These are phyloP conservation scores for Neofusicoccum umdonicola DNA, from an alignment of 2,329 filamentous ascomycete species.

Conservation along the genomic window DNA sequence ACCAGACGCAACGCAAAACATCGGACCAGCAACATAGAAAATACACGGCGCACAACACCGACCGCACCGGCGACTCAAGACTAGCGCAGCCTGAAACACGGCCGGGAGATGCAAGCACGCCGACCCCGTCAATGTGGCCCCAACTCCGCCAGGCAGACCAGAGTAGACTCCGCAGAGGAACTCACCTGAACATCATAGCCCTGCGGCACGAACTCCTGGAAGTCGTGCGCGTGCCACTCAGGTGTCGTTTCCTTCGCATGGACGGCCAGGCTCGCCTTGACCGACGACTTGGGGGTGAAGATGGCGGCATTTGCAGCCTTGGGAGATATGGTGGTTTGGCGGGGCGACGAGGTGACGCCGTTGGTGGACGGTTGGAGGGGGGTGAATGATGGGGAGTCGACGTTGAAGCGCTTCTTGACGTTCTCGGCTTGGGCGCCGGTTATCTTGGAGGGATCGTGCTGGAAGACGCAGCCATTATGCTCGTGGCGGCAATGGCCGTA, in stretches of 20 bases:
- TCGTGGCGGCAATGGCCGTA: constrained; percentile 92
- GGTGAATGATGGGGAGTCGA: constrained; percentile 94
- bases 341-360: constrained; percentile 48
- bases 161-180: constrained; percentile 20
- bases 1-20: background rate
- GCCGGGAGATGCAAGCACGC: background rate
- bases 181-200: constrained; percentile 52
- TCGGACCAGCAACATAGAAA: background rate
- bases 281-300: constrained; percentile 68
- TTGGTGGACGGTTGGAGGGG: constrained; percentile 57
- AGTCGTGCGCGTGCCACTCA: constrained; percentile 50
- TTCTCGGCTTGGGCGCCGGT: constrained; percentile 49
- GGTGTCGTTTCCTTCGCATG: constrained; percentile 47
- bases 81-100: constrained; percentile 11
- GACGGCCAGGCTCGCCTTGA: constrained; percentile 21
- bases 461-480: constrained; percentile 80
- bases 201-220: constrained; percentile 56
- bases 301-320: constrained; percentile 86
- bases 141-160: background rate
- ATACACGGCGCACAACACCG: background rate
- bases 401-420: constrained; percentile 77
- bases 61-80: background rate
- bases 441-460: constrained; percentile 73
- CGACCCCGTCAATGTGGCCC: background rate
- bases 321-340: constrained; percentile 78